These are phyloP conservation scores for Mycena sanguinolenta DNA, from an alignment of 768 basidiomycete species.

Conservation along the genomic window DNA sequence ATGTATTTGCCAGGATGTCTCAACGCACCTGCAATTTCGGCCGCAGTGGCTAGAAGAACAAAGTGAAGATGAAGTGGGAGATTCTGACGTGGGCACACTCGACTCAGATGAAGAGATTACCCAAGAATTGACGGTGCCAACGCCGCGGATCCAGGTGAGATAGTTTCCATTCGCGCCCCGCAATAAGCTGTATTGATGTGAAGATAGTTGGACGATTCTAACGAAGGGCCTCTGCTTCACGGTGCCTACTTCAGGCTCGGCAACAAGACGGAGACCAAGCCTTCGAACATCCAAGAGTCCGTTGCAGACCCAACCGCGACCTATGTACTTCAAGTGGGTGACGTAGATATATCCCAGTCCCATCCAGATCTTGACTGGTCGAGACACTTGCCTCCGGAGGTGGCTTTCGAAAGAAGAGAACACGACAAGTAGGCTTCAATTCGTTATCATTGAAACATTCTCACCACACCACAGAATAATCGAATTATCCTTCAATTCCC, in stretches of 20 bases:
- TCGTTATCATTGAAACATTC: not conserved
- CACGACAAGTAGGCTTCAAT: conserved; percentile 37
- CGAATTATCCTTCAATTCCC: conserved; percentile 53
- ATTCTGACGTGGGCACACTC: conserved; percentile 14
- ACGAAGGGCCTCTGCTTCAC: conserved; percentile 19
- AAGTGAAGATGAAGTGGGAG: not conserved
- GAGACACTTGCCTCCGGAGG: conserved; percentile 25
- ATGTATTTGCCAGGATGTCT: conserved; percentile 32
- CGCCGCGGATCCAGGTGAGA: conserved; percentile 31
- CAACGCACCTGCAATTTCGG: conserved; percentile 23
- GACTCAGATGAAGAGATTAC: conserved; percentile 34
- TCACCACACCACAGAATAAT: conserved; percentile 45
- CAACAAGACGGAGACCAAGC: not conserved
- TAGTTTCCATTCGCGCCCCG: not conserved
- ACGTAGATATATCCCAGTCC: conserved; percentile 2
- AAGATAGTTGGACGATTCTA: conserved; percentile 25
- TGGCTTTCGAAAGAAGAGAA: conserved; percentile 24
- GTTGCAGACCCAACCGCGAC: conserved; percentile 2
- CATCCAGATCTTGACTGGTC: conserved; percentile 35
- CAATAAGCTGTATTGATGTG: not conserved
- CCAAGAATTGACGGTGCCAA: conserved; percentile 29
- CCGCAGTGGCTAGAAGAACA: conserved; percentile 16
- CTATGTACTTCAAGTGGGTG: conserved; percentile 33
- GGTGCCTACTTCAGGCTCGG: conserved; percentile 14
- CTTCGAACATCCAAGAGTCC: not conserved